phyloP scores from a whole-genome alignment of 176 grass and related monocot genomes.

The Oryza nivara region DNA sequence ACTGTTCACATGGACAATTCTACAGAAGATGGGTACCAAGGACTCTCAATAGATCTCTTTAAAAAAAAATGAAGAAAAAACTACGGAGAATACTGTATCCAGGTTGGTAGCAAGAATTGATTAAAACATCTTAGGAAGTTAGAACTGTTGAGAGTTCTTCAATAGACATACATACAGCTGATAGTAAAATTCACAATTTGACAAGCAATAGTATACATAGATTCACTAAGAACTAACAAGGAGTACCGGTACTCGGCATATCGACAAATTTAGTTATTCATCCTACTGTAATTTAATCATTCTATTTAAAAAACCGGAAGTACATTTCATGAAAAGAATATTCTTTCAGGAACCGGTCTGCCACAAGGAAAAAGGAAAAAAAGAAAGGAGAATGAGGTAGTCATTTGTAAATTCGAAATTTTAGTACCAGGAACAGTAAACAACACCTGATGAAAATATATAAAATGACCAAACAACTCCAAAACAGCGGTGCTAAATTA shows the following conservation, averaged over 20 bases:
- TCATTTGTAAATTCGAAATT: neutral
- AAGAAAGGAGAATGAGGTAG: neutral
- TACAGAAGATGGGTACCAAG: conserved; percentile 6
- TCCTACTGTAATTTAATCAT: neutral
- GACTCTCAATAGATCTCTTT: neutral
- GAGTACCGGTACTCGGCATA: neutral
- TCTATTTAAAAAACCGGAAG: neutral
- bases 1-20: neutral
- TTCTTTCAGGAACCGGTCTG: neutral
- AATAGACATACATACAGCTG: neutral
- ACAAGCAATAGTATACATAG: neutral
- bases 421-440: neutral
- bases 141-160: neutral
- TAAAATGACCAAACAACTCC: conserved; percentile 43
- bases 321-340: neutral
- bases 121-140: conserved; percentile 30
- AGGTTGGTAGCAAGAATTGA: neutral
- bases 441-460: conserved; percentile 34
- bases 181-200: neutral
- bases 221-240: neutral
- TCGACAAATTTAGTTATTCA: neutral
- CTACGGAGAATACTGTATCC: conserved; percentile 3
- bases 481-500: conserved; percentile 9
- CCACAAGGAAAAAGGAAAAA: neutral
- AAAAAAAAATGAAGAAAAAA: neutral